Evolutionary conservation across 495 filamentous ascomycete species (phyloP).

Genomic region (Peziza echinospora): DNA sequence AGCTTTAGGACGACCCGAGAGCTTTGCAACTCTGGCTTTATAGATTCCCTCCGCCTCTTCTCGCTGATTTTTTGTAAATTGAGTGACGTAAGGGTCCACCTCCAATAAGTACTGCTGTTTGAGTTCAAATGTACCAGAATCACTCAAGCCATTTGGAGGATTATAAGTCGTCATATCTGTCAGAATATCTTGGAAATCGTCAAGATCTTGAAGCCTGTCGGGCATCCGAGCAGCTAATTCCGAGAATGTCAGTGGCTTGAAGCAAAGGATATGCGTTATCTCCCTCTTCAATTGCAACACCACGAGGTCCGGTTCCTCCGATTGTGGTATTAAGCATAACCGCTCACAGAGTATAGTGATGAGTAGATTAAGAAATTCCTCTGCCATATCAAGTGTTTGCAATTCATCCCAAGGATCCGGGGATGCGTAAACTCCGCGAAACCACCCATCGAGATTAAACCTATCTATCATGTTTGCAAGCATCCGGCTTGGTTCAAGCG

Average conservation of each 20-base stretch:
- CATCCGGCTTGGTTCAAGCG: conserved; percentile 63
- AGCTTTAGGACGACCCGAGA: conserved; percentile 52
- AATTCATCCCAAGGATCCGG: conserved; percentile 52
- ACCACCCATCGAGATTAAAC: conserved; percentile 78
- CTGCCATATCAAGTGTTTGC: conserved; percentile 76
- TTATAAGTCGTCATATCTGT: conserved; percentile 76
- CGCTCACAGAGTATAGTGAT: conserved; percentile 81
- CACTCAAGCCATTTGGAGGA: conserved; percentile 70
- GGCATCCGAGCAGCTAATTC: conserved; percentile 62
- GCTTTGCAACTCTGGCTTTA: conserved; percentile 65
- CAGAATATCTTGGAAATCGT: conserved; percentile 60
- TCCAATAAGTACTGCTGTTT: conserved; percentile 64
- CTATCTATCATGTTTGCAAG: conserved; percentile 80
- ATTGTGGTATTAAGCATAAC: conserved; percentile 47
- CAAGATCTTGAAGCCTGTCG: conserved; percentile 64
- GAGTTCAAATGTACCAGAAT: conserved; percentile 82
- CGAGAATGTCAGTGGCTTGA: conserved; percentile 84
- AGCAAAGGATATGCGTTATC: conserved; percentile 83
- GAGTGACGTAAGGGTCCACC: conserved; percentile 81
- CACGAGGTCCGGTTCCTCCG: conserved; percentile 42
- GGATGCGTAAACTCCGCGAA: conserved; percentile 53
- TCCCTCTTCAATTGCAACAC: conserved; percentile 60
- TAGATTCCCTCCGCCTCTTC: conserved; percentile 86
- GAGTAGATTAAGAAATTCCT: conserved; percentile 86
- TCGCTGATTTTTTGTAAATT: conserved; percentile 90